Base-by-base conservation (phyloP, 306 rosid genomes). In the Cucurbita moschata region DNA sequence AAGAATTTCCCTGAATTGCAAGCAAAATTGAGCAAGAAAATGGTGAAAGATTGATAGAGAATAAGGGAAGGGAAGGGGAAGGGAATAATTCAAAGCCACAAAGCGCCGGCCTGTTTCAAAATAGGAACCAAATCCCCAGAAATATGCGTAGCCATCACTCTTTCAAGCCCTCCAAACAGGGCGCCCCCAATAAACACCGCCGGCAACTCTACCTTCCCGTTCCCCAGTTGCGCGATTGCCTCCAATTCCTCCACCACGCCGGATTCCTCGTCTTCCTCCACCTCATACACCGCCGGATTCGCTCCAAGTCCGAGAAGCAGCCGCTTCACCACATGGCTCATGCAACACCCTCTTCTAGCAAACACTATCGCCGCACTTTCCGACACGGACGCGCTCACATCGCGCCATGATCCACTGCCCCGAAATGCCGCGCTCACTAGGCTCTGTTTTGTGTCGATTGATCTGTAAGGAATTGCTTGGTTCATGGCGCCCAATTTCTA, bases 401-500 rank as follows among this genome's bases (percentile, higher is more conserved):
- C 59, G 35, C 60, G 19, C 40, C 44, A 30, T 4, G 50, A n/a
- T 18, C 21, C 59, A 7, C 44, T 37, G 18, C 6, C 35, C 10
- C 19, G 10, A 18, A 60, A 73, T 63, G 66, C 37, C 37, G 5
- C 8, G 1, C 3, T 15, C 23, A 43, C 64, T n/a, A 50, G 26
- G 50, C 15, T 39, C 30, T 11, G 64, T 26, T 65, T 58, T 71
- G 72, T 62, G 52, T 75, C 50, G 26, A 68, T 47, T 35, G 93
- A 82, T 12, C 81, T 75, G 80, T 79, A 90, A 23, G 96, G 96
- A 56, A 90, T 90, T 13, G 96, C 94, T 77, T 88, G 86, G 54
- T 90, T 83, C 96, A 90, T 90, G 46, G 11, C 30, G 8, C 7
- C 54, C 54, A 50, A 14, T 50, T 50, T 13, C 14, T 7, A 50